Conservation (phyloP, 2,329 filamentous ascomycete genomes). For the Aureobasidium sp. region DNA sequence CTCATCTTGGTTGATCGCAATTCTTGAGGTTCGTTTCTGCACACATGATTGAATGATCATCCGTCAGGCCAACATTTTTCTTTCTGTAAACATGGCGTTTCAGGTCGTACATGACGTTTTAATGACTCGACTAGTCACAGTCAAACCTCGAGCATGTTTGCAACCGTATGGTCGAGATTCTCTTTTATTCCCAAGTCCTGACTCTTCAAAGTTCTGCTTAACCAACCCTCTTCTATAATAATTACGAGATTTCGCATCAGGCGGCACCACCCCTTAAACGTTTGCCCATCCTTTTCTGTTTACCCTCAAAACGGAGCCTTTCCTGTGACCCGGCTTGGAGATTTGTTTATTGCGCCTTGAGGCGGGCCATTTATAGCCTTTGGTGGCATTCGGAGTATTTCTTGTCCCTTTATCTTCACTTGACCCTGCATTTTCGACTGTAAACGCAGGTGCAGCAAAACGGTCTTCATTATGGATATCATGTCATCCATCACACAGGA, state of each 20-base stretch:
- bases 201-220: neutral
- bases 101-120: neutral
- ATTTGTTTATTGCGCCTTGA: neutral
- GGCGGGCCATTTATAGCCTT: neutral
- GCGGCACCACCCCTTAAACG: neutral
- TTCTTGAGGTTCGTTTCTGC: neutral
- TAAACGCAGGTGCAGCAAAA: neutral
- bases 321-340: neutral
- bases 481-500: conserved; percentile 6
- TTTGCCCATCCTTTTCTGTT: neutral
- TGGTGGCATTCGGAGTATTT: neutral
- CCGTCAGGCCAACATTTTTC: neutral
- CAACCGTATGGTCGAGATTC: neutral
- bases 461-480: neutral
- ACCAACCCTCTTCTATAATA: neutral
- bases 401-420: neutral
- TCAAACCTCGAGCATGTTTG: neutral
- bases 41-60: neutral
- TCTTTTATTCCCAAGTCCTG: neutral
- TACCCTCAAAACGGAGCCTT: neutral
- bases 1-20: neutral
- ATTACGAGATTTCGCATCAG: neutral
- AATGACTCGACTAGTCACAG: conserved; percentile 11
- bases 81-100: neutral
- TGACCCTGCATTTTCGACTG: neutral